These are phyloP conservation scores for Globisporangium uncinulatum DNA, from an alignment of 352 stramenopile species.

Conservation along the genomic window DNA sequence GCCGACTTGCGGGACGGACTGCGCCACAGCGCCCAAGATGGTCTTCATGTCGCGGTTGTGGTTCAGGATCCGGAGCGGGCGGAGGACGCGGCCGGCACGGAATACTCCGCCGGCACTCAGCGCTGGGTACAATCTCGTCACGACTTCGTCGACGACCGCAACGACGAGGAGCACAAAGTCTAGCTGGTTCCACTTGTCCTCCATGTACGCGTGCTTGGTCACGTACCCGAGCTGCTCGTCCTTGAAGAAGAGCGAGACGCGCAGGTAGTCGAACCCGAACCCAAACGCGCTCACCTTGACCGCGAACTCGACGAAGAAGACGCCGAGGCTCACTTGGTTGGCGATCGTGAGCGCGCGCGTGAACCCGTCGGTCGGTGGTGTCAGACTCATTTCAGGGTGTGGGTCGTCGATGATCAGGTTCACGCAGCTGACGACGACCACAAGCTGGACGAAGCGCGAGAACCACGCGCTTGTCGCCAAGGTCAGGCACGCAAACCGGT, in stretches of 20 bases:
- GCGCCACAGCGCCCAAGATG: slow-evolving; percentile 62
- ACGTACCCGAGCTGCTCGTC: slow-evolving; percentile 65
- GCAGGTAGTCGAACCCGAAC: slow-evolving; percentile 64
- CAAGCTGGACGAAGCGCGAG: slow-evolving; percentile 52
- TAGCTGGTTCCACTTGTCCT: slow-evolving; percentile 74
- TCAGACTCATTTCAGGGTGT: slow-evolving; percentile 50
- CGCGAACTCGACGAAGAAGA: slow-evolving; percentile 55
- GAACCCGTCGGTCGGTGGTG: slow-evolving; percentile 28
- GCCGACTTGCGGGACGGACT: slow-evolving; percentile 61
- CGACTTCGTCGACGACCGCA: slow-evolving; percentile 48
- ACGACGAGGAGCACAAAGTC: slow-evolving; percentile 56
- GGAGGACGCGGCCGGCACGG: slow-evolving; percentile 55
- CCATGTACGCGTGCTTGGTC: slow-evolving; percentile 63
- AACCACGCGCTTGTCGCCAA: slow-evolving; percentile 37
- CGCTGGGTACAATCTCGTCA: slow-evolving; percentile 33
- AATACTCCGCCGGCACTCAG: slow-evolving; percentile 54
- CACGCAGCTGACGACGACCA: slow-evolving; percentile 66
- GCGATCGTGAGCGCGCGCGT: slow-evolving; percentile 25
- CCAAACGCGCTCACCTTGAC: slow-evolving; percentile 47
- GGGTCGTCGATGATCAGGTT: slow-evolving; percentile 71
- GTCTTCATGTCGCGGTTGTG: slow-evolving; percentile 76
- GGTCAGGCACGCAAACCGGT: slow-evolving; percentile 16
- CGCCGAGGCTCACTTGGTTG: slow-evolving; percentile 40
- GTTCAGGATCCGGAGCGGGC: slow-evolving; percentile 65
- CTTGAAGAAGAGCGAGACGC: slow-evolving; percentile 47